phyloP scores from a whole-genome alignment of 106 monocot species.

The Allium fistulosum region DNA sequence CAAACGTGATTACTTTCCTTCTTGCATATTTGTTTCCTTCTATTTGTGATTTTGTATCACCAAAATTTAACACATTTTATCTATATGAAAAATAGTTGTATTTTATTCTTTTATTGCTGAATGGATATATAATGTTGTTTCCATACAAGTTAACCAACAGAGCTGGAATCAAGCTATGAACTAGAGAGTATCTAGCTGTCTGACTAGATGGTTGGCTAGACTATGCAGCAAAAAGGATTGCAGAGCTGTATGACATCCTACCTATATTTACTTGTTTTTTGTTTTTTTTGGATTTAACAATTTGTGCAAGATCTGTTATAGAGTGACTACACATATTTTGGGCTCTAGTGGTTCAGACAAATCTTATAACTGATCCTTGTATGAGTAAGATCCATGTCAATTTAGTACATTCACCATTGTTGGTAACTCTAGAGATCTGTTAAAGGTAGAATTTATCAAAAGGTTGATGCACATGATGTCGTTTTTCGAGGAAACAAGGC shows the following conservation, averaged over 20 bases:
- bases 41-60: too few species aligned
- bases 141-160: too few species aligned
- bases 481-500: constrained; percentile 97
- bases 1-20: too few species aligned
- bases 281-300: too few species aligned
- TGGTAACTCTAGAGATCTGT: constrained; percentile 96
- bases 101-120: too few species aligned
- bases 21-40: too few species aligned
- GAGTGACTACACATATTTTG: background rate
- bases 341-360: constrained; percentile 69
- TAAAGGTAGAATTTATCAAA: constrained; percentile 90
- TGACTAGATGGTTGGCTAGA: constrained; percentile 95
- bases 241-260: constrained; percentile 68
- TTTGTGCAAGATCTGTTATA: too few species aligned
- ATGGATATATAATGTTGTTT: too few species aligned
- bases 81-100: too few species aligned
- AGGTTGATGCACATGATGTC: constrained; percentile 96
- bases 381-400: constrained; percentile 89
- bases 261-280: background rate
- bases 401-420: constrained; percentile 91
- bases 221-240: constrained; percentile 96
- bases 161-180: too few species aligned
- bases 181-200: constrained; percentile 31
- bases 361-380: constrained; percentile 90
- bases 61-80: too few species aligned